These are phyloP conservation scores for Aethionema arabicum DNA, from an alignment of 345 rosid genomes.

Conservation along the genomic window DNA sequence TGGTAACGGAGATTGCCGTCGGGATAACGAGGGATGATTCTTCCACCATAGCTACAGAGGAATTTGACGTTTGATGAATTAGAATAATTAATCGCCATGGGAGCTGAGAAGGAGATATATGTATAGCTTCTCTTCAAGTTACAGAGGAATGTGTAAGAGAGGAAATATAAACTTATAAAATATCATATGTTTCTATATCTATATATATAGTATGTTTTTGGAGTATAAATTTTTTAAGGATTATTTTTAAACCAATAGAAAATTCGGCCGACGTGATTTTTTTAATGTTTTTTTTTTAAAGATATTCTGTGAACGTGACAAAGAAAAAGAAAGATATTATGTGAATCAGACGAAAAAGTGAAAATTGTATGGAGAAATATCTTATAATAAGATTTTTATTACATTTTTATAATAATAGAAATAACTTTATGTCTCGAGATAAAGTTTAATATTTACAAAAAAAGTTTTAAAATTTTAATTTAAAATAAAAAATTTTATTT, in stretches of 20 bases:
- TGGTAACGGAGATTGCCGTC: conserved; percentile 86
- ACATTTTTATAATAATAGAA: too few relatives aligned
- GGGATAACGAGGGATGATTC: conserved; percentile 75
- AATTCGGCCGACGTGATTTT: conserved; percentile 30
- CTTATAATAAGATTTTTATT: background rate
- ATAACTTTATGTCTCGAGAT: too few relatives aligned
- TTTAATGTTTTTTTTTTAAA: background rate
- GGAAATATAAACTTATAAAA: background rate
- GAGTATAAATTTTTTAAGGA: background rate
- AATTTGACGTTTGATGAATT: conserved; percentile 55
- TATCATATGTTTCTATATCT: background rate
- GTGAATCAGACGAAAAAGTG: background rate
- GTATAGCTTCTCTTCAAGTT: conserved; percentile 12
- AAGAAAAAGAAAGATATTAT: background rate
- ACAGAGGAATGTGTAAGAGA: conserved; percentile 10
- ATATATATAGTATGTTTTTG: background rate
- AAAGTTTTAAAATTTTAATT: too few relatives aligned
- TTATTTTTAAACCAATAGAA: background rate
- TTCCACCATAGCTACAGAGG: conserved; percentile 89
- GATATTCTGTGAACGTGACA: background rate
- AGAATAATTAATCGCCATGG: conserved; percentile 7
- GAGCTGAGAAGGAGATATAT: background rate
- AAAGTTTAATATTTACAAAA: too few relatives aligned
- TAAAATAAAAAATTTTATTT: too few relatives aligned
- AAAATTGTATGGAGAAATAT: background rate